Evolutionary conservation across 306 rosid genomes (phyloP), one percentile per base, ranked within the genome.

Genomic region (Arachis hypogaea): DNA sequence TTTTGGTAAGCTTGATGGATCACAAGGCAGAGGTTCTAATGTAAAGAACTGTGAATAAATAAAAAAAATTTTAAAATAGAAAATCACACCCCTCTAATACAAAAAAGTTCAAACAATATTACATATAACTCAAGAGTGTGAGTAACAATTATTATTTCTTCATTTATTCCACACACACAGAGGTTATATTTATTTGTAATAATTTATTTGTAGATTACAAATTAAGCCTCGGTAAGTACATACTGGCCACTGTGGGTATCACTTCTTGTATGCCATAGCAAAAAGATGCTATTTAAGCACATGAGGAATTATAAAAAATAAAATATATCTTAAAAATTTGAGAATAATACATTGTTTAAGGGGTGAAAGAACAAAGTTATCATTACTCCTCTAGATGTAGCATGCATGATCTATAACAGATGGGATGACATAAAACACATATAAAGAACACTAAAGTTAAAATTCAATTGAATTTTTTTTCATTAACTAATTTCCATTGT

Each of bases 1-100:
- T 79, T 88, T 87, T 28, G 99, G 99, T 74, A 94, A 83, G 79
- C 79, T 92, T 78, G 97, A 89, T 66, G 99, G 89, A 68, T 94
- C 97, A 76, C 97, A 91, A 58, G 99, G 87, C 63, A 89, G 77
- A 59, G 99, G 99, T 50, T 86, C 85, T 22, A 90, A 77, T 7
- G 89, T 82, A 50, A 94, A 94, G 85, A 87, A 94, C 99, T 94
- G 87, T 18, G 63, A 73, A 80, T 22, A 69, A 22, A 8, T 76
- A 30, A 22, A 59, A 51, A 7, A 22, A 22, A 0, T 22, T 22
- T 22, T 22, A 22, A 22, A 22, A 22, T 22, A 22, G 56, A 72
- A 50, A 62, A 79, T 81, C 46, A 54, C 38, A 30, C n/a, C 66
- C 78, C 67, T 63, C 73, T 56, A 46, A 51, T 16, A 68, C 47